Evolutionary conservation across 139 green algal species (phyloP).

Genomic region (Mesotaenium endlicherianum): DNA sequence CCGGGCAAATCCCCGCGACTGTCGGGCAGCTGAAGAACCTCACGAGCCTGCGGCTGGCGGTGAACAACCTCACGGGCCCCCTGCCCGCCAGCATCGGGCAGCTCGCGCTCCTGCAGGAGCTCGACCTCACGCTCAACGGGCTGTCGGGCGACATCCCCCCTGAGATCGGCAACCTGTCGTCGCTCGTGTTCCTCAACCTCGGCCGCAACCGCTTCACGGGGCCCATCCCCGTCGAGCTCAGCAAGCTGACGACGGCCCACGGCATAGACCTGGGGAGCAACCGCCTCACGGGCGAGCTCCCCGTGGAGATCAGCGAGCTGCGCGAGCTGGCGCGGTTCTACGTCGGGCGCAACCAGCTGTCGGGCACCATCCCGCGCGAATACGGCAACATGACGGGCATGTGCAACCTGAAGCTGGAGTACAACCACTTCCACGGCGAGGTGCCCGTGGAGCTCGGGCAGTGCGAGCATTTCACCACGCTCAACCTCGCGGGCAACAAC

Average conservation of each 20-base stretch:
- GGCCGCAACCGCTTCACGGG: neutral
- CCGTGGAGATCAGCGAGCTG: neutral
- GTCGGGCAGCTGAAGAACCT: neutral
- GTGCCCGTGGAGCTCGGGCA: neutral
- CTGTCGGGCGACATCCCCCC: slow-evolving; percentile 27
- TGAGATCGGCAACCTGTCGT: neutral
- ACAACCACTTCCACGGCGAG: neutral
- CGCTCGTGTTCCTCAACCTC: neutral
- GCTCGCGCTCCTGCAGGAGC: neutral
- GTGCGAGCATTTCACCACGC: neutral
- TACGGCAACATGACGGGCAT: too few species aligned
- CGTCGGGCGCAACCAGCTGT: slow-evolving; percentile 7
- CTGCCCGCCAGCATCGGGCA: neutral
- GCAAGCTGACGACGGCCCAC: neutral
- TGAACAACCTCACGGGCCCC: slow-evolving; percentile 12
- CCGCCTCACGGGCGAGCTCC: slow-evolving; percentile 7
- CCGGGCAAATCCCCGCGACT: neutral
- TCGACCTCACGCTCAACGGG: slow-evolving; percentile 6
- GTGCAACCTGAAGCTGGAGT: neutral
- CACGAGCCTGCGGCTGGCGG: neutral
- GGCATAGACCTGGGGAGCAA: neutral
- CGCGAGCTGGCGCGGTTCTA: neutral
- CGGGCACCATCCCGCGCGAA: slow-evolving; percentile 3
- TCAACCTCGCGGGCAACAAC: slow-evolving; percentile 3
- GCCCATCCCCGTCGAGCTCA: neutral